Base-by-base conservation (phyloP, 2,329 filamentous ascomycete genomes). In the Chrysoporthe austroafricana region DNA sequence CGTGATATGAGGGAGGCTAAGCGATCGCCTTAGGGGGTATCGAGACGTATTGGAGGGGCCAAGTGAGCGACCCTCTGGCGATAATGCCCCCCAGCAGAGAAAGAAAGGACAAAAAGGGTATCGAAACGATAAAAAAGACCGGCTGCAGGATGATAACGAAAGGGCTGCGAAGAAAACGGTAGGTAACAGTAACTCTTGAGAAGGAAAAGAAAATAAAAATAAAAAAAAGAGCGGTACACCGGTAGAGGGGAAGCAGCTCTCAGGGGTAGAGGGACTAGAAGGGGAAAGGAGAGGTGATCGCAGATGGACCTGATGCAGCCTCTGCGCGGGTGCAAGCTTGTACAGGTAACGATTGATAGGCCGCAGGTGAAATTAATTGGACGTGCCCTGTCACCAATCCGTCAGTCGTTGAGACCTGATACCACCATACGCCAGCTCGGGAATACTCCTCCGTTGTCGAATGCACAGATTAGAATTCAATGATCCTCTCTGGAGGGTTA, bases 331-430 rank as follows among this genome's bases (percentile, higher is more conserved):
- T 65, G 57, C 63, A 61, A 64, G 64, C 66, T 60, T 65, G 60
- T 61, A 62, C 61, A 50, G 44, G 50, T 52, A 48, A 59, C 54
- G 54, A 61, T 46, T 63, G 62, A 58, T 62, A 63, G 67, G 67
- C 63, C 52, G 67, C 64, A 63, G 63, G 43, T 69, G 67, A 66
- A 66, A 69, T 69, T 66, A 69, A 69, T 61, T 61, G 64, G 60
- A 52, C 46, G 64, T 50, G 60, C 60, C 64, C 67, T 69, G 64
- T 64, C 60, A 52, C 63, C 58, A 65, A 50, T 62, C 48, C 54
- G 58, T 66, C 67, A 60, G 39, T 54, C 65, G 56, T 26, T 50
- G 60, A 44, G 39, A 60, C 57, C 36, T 44, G n/a, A 60, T 44
- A 14, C 57, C 4, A 34, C 39, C 21, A 26, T 43, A 52, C 44